Conservation (phyloP, 441 rosid genomes). For the Aquilaria agallochum region DNA sequence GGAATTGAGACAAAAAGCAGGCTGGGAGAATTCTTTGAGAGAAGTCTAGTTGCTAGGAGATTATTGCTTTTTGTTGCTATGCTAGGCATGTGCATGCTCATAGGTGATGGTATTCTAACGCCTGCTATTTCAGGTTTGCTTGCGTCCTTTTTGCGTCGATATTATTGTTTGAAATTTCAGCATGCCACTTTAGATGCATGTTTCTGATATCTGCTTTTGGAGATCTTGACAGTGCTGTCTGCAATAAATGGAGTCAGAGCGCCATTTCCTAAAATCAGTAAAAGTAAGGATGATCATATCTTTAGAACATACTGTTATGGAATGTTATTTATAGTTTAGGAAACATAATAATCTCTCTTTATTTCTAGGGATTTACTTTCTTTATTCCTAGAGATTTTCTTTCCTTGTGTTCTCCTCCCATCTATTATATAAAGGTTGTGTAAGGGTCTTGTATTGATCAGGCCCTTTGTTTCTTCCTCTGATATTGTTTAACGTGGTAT, state of each 20-base stretch:
- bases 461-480: too few relatives aligned
- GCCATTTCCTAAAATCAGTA: constrained; percentile 52
- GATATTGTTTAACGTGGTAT: too few relatives aligned
- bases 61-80: constrained; percentile 58
- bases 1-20: constrained; percentile 29
- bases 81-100: constrained; percentile 68
- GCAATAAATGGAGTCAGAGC: constrained; percentile 67
- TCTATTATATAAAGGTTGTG: too few relatives aligned
- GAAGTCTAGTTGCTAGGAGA: constrained; percentile 50
- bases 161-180: neutral
- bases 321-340: too few relatives aligned
- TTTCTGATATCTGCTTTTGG: neutral
- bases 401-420: too few relatives aligned
- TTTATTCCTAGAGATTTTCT: too few relatives aligned
- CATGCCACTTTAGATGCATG: neutral
- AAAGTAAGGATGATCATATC: constrained; percentile 32
- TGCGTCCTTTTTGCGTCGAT: neutral
- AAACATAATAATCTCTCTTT: too few relatives aligned
- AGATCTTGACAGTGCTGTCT: constrained; percentile 42
- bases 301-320: too few relatives aligned
- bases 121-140: constrained; percentile 67
- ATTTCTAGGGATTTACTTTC: too few relatives aligned
- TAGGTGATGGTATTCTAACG: constrained; percentile 72
- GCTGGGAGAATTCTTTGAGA: constrained; percentile 54
- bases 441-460: too few relatives aligned